Evolutionary conservation across 345 rosid genomes (phyloP).

Genomic region (Acer yangbiense): DNA sequence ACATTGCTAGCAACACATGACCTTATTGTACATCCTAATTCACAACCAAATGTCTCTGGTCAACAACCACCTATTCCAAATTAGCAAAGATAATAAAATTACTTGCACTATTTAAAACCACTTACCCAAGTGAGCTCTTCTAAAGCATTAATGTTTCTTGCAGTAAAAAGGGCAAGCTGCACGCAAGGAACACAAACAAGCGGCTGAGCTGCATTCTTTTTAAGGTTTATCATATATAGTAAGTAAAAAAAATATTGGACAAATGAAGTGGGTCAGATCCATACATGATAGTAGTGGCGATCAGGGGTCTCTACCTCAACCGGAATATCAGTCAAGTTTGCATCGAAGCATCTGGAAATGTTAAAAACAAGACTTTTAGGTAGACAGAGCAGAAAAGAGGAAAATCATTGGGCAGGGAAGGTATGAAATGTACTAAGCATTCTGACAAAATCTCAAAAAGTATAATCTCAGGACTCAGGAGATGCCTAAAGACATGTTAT

Average conservation of each 20-base stretch:
- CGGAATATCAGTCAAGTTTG: constrained; percentile 87
- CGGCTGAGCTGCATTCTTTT: background rate
- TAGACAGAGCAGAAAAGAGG: constrained; percentile 4
- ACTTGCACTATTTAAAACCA: constrained; percentile 3
- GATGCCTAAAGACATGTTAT: background rate
- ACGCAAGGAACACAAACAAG: constrained; percentile 12
- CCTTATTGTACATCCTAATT: background rate
- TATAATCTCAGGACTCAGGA: background rate
- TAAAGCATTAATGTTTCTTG: constrained; percentile 64
- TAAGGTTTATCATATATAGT: background rate
- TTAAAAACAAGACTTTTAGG: background rate
- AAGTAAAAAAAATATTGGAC: background rate
- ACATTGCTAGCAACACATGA: background rate
- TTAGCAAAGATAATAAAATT: too few species aligned
- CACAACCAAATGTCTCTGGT: background rate
- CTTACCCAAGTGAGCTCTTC: constrained; percentile 95
- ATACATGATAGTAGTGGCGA: constrained; percentile 85
- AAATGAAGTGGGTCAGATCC: constrained; percentile 22
- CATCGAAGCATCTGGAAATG: constrained; percentile 73
- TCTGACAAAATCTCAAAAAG: background rate
- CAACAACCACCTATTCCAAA: background rate
- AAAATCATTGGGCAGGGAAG: background rate
- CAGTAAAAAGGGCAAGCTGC: constrained; percentile 90
- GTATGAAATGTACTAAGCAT: background rate
- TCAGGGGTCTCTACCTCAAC: constrained; percentile 87